Evolutionary conservation across 164 flowering plant genomes (phyloP), one percentile per base, ranked within the genome.

Genomic region (Cinnamomum chago): DNA sequence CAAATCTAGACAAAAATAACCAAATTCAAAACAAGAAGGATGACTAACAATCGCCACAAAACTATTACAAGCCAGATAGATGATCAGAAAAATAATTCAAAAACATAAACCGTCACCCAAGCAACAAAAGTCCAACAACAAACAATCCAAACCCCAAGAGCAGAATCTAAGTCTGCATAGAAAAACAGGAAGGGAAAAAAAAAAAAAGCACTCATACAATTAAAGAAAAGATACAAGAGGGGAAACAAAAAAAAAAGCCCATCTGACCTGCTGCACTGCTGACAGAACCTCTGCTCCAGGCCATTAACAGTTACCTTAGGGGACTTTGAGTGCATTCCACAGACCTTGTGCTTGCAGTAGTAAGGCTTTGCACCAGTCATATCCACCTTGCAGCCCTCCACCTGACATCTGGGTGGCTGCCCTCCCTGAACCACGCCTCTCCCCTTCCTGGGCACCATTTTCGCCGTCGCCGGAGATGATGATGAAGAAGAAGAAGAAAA

Each of bases 321-420:
- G 40, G 91, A 83, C 80, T 92, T 94, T 2, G 98, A 94, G 74
- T 94, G 98, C 84, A 84, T 79, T 17, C 85, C 84, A 82, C 98
- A 94, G 14, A 94, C 98, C 79, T 89, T 94, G 71, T 94, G 98
- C 90, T 92, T 92, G 2, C 95, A 89, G 81, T 92, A 94, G 81
- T 94, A 94, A 84, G 93, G 84, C 78, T 92, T 94, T 15, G 83
- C 90, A 83, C 85, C 91, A 78, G 87, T 92, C 76, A 94, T 90
- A 91, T 94, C 97, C 79, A 86, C 82, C 30, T 79, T 78, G 73
- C 98, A 92, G 1, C 97, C 97, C 70, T 94, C 93, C 52, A 94
- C 98, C 70, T 90, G 96, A 75, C 97, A 92, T 83, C 94, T 87
- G 0, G 98, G 90, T 9, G 95, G 94, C 82, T 84, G 60, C 15